Percentiles rank a stretch among this genome's conserved stretches.
phyloP scores from a whole-genome alignment of 1,284 basidiomycete species.

The Malassezia vespertilionis region DNA sequence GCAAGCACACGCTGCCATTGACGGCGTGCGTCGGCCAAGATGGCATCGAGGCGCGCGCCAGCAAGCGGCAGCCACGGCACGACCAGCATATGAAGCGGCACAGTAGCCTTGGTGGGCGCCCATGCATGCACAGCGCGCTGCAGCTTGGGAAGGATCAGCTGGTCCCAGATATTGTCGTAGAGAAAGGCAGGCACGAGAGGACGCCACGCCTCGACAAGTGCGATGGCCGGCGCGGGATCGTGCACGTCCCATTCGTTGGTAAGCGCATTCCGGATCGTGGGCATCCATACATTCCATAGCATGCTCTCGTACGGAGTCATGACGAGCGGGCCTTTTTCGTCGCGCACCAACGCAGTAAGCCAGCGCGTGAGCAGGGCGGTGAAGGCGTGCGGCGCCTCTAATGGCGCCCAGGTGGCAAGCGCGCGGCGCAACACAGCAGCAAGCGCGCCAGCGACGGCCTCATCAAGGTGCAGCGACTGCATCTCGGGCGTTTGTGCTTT shows the following conservation, averaged over 20 bases:
- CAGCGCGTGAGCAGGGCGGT: constrained; percentile 44
- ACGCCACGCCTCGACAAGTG: constrained; percentile 77
- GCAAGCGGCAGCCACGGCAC: constrained; percentile 94
- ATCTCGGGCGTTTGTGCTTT: not conserved
- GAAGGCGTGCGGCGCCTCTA: constrained; percentile 7
- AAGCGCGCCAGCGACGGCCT: constrained; percentile 15
- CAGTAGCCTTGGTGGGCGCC: constrained; percentile 19
- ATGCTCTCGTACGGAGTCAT: constrained; percentile 95
- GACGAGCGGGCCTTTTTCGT: constrained; percentile 16
- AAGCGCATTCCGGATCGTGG: constrained; percentile 67
- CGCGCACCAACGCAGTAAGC: constrained; percentile 26
- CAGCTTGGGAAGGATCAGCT: constrained; percentile 85
- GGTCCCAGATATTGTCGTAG: constrained; percentile 85
- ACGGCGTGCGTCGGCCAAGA: constrained; percentile 72
- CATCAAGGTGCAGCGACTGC: constrained; percentile 7
- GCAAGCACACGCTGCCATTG: constrained; percentile 70
- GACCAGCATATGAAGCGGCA: constrained; percentile 61
- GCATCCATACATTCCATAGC: constrained; percentile 88
- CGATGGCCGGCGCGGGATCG: constrained; percentile 63
- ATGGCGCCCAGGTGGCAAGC: constrained; percentile 8
- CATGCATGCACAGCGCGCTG: constrained; percentile 70
- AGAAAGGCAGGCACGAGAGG: constrained; percentile 78
- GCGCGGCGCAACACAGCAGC: constrained; percentile 7
- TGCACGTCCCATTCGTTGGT: constrained; percentile 77
- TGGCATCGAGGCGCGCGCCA: constrained; percentile 60